Evolutionary conservation across 169 alveolate genomes (phyloP).

Genomic region (Plasmodium sp.): DNA sequence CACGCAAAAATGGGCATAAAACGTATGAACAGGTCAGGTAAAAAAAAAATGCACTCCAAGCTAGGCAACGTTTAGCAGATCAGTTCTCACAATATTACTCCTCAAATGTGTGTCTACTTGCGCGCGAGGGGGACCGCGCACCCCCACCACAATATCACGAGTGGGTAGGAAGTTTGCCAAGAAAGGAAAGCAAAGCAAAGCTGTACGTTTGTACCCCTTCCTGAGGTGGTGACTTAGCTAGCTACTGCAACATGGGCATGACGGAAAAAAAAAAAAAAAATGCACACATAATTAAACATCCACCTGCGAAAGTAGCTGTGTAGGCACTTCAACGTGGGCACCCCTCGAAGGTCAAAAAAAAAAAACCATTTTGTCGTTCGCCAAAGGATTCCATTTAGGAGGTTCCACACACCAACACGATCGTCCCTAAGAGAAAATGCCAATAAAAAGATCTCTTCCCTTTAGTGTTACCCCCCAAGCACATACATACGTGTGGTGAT

Average conservation of each 20-base stretch:
- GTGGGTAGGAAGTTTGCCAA: not conserved
- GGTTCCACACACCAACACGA: not conserved
- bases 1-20: not conserved
- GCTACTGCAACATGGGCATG: not conserved
- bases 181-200: not conserved
- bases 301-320: not conserved
- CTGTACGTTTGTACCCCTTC: not conserved
- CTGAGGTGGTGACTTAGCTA: not conserved
- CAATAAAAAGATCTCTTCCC: not conserved
- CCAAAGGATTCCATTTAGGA: not conserved
- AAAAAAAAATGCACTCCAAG: not conserved
- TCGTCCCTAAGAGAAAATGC: not conserved
- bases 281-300: not conserved
- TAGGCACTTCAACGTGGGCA: not conserved
- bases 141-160: not conserved
- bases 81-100: not conserved
- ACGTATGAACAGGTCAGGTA: constrained; percentile 18
- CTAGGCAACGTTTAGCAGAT: not conserved
- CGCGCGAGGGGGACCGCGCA: not conserved
- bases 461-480: not conserved
- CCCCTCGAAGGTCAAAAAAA: not conserved
- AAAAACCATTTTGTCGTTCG: not conserved
- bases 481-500: not conserved
- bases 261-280: not conserved
- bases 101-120: not conserved